phyloP scores from a whole-genome alignment of 768 basidiomycete genomes.

The Tubosaeta brunneosetosa region DNA sequence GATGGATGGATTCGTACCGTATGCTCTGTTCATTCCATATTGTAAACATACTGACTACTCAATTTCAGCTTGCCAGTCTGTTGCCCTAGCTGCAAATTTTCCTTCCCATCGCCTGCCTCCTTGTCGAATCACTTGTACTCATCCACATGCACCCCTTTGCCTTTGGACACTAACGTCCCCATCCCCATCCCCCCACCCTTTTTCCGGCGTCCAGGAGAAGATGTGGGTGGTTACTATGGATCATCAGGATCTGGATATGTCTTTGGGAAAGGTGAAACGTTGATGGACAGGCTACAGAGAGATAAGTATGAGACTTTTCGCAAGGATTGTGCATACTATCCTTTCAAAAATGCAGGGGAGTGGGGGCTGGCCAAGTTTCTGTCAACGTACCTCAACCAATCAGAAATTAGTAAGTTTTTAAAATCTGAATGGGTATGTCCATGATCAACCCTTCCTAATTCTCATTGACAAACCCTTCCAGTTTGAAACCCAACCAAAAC shows the following conservation, averaged over 20 bases:
- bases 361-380: neutral
- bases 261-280: neutral
- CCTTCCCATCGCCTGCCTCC: neutral
- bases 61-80: neutral
- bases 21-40: neutral
- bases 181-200: neutral
- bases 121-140: neutral
- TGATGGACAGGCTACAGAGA: neutral
- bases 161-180: neutral
- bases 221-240: neutral
- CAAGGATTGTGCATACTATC: neutral
- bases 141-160: neutral
- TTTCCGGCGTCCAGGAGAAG: neutral
- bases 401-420: neutral
- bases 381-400: neutral
- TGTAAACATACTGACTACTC: neutral
- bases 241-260: neutral
- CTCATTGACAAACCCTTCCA: neutral
- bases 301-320: neutral
- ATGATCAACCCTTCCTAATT: neutral
- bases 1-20: neutral
- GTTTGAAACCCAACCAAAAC: neutral
- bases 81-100: neutral
- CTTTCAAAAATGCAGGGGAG: neutral
- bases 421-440: neutral